Evolutionary conservation across 164 flowering plant genomes (phyloP).

Genomic region (Amborella trichopoda): DNA sequence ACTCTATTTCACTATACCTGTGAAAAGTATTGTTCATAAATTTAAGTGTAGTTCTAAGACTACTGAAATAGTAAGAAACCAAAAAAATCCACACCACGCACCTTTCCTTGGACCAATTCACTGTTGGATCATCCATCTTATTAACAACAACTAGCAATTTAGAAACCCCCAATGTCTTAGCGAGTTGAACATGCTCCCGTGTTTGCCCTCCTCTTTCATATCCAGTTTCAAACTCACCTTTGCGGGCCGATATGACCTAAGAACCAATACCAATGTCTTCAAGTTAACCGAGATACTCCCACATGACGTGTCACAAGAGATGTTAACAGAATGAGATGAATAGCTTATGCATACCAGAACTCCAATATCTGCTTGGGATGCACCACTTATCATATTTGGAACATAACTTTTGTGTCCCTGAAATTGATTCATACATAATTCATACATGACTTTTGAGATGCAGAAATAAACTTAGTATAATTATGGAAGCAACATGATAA

Average conservation of each 20-base stretch:
- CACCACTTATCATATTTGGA: constrained; percentile 99
- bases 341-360: constrained; percentile 52
- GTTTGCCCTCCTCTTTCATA: constrained; percentile 99
- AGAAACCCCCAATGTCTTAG: constrained; percentile 94
- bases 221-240: constrained; percentile 99
- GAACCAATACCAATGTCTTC: neutral
- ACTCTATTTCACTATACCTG: constrained; percentile 91
- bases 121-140: constrained; percentile 99
- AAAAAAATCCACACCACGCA: constrained; percentile 8
- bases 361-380: constrained; percentile 97
- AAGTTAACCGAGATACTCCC: too few species aligned
- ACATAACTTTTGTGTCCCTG: constrained; percentile 99
- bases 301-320: too few species aligned
- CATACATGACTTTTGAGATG: too few species aligned
- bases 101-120: constrained; percentile 92
- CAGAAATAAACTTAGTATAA: too few species aligned
- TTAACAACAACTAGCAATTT: constrained; percentile 90
- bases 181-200: constrained; percentile 97
- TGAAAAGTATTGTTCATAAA: neutral
- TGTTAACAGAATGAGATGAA: too few species aligned
- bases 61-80: neutral
- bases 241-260: constrained; percentile 97
- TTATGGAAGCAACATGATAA: too few species aligned
- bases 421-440: too few species aligned
- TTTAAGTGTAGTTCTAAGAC: neutral